Evolutionary conservation across 2,329 filamentous ascomycete genomes (phyloP).

Genomic region (Hypoxylon sp.): DNA sequence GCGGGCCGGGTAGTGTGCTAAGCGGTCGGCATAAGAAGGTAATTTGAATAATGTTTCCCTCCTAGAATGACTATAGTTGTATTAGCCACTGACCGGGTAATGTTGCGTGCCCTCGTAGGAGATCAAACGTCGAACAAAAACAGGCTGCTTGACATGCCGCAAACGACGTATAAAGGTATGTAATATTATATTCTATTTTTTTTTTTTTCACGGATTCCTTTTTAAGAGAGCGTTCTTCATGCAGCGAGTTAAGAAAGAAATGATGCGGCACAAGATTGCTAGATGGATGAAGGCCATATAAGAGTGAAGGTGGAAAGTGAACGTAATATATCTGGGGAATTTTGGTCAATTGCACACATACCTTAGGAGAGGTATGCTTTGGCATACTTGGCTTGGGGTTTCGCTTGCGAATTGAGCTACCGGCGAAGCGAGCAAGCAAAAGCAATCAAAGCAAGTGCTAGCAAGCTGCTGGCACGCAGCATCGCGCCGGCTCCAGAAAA

Average conservation of each 20-base stretch:
- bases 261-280: conserved; percentile 5
- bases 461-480: conserved; percentile 31
- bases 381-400: conserved; percentile 52
- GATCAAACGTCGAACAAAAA: conserved; percentile 74
- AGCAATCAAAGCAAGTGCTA: conserved; percentile 40
- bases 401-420: conserved; percentile 57
- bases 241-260: neutral
- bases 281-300: conserved; percentile 16
- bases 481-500: conserved; percentile 14
- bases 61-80: conserved; percentile 23
- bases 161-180: conserved; percentile 74
- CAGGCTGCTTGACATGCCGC: conserved; percentile 73
- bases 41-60: conserved; percentile 44
- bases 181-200: conserved; percentile 47
- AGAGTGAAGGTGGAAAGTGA: conserved; percentile 19
- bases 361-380: conserved; percentile 20
- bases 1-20: conserved; percentile 64
- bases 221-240: conserved; percentile 4
- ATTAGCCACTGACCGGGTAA: conserved; percentile 50
- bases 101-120: conserved; percentile 60
- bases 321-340: conserved; percentile 9
- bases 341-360: conserved; percentile 29
- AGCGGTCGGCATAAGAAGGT: conserved; percentile 72
- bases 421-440: conserved; percentile 55
- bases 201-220: conserved; percentile 13